Conservation (phyloP, 1,284 basidiomycete species). For the Athelia sp. region DNA sequence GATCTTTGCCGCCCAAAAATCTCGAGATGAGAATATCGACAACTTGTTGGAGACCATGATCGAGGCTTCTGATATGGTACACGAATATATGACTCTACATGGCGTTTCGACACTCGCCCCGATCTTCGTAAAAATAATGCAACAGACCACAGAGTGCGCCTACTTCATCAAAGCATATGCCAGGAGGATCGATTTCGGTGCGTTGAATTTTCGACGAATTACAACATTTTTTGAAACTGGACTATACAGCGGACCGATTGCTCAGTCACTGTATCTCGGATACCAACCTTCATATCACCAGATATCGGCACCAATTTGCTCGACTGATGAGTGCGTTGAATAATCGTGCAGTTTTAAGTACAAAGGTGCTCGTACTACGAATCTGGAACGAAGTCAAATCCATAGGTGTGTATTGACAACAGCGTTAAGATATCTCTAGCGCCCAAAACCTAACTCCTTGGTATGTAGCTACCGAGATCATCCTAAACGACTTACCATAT, state of each 20-base stretch:
- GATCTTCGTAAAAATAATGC: conserved; percentile 2
- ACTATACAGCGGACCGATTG: too few relatives aligned
- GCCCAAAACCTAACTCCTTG: not conserved
- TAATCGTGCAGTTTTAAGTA: conserved; percentile 2
- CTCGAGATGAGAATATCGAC: conserved; percentile 6
- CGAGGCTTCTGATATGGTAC: conserved; percentile 9
- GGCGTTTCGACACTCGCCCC: conserved; percentile 3
- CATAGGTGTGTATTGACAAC: conserved; percentile 7
- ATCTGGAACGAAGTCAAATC: conserved; percentile 5
- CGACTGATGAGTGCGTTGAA: conserved; percentile 5
- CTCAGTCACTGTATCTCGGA: not conserved
- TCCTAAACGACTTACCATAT: conserved; percentile 12
- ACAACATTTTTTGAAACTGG: too few relatives aligned
- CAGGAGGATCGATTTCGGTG: conserved; percentile 2
- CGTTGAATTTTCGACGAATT: not conserved
- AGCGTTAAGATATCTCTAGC: too few relatives aligned
- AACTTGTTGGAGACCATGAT: conserved; percentile 11
- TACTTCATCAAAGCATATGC: conserved; percentile 13
- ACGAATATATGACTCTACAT: conserved; percentile 5
- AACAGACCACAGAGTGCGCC: conserved; percentile 12
- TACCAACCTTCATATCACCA: not conserved
- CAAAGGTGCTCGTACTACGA: conserved; percentile 7
- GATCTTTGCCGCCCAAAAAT: conserved; percentile 3
- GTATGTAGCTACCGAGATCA: conserved; percentile 6
- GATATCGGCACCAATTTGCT: conserved; percentile 4